Evolutionary conservation across 371 early-diverging fungal genomes (phyloP), one percentile per base, ranked within the genome.

Genomic region (Saksenaea vasiformis): DNA sequence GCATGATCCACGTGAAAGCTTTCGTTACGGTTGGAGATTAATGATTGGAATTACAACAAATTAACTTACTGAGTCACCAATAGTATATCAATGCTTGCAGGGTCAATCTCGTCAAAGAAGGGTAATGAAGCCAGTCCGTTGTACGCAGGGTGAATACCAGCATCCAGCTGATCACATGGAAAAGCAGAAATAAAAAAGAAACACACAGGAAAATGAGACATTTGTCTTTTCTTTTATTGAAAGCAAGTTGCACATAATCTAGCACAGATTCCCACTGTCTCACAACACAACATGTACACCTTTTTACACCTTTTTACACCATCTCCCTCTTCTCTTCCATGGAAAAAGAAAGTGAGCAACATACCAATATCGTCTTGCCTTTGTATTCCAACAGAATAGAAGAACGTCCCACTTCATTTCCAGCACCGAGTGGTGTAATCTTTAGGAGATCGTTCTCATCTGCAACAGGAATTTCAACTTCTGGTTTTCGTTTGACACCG

Each of bases 1-100:
- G 99, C 98, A 78, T 99, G 99, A 76, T 99, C 99, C 60, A 99
- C 88, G 74, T 99, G 99, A 65, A 99, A 99, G 79, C 94, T 95
- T 47, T 47, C 22, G n/a, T n/a, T 5, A 10, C 22, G 24, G 51
- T 47, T 22, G 53, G 22, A 26, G 5, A 41, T 14, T 39, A 38
- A 22, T 11, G 13, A 28, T 54, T 64, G 27, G 24, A 26, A 28
- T 43, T 34, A 13, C 31, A 34, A 43, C 17, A 71, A 26, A 41
- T 36, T 11, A 19, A 73, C 82, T 73, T 86, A 94, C 94, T 99
- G 99, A 31, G 94, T 98, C 37, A 99, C 90, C 56, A 99, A 87
- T 41, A 99, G 82, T 2, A 98, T 85, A 76, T 99, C 99, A 59
- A 99, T 89, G 24, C 88, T 87, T 19, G 90, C 82, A 38, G 98